These are phyloP conservation scores for Pneumocystis sp. DNA, from an alignment of 1,139 yeast genomes.

Conservation along the genomic window DNA sequence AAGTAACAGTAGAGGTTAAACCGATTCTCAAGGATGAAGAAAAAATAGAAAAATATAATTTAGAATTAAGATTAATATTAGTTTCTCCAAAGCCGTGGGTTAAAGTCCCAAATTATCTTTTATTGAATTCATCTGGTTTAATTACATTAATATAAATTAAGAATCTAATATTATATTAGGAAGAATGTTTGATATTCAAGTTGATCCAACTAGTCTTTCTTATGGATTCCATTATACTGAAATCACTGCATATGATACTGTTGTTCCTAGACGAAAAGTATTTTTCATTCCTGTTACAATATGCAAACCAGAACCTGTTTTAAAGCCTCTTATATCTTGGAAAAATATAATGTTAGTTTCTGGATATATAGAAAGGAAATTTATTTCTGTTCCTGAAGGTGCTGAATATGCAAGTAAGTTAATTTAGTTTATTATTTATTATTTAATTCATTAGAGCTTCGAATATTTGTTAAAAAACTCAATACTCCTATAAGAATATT, in stretches of 20 bases:
- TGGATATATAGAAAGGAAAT: constrained; percentile 9
- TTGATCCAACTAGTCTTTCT: constrained; percentile 8
- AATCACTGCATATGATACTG: constrained; percentile 6
- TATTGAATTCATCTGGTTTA: constrained; percentile 8
- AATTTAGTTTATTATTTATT: background rate
- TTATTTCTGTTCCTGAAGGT: constrained; percentile 11
- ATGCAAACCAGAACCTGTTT: constrained; percentile 8
- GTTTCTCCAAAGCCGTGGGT: constrained; percentile 8
- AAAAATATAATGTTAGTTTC: constrained; percentile 5
- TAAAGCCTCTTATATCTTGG: background rate
- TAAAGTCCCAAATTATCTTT: constrained; percentile 7
- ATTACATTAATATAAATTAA: background rate
- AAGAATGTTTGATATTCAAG: constrained; percentile 7
- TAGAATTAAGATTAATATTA: constrained; percentile 7
- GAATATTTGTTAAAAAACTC: constrained; percentile 3
- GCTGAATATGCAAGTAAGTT: constrained; percentile 1
- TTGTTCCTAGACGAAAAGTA: constrained; percentile 3
- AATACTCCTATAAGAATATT: constrained; percentile 8
- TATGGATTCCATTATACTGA: constrained; percentile 9
- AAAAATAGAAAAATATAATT: constrained; percentile 5
- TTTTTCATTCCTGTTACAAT: constrained; percentile 11
- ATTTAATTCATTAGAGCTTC: constrained; percentile 4
- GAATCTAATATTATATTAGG: background rate
- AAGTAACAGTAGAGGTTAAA: constrained; percentile 4
- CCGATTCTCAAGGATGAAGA: constrained; percentile 8